Conservation (phyloP, 331 rosid genomes). For the Telfairia occidentalis region DNA sequence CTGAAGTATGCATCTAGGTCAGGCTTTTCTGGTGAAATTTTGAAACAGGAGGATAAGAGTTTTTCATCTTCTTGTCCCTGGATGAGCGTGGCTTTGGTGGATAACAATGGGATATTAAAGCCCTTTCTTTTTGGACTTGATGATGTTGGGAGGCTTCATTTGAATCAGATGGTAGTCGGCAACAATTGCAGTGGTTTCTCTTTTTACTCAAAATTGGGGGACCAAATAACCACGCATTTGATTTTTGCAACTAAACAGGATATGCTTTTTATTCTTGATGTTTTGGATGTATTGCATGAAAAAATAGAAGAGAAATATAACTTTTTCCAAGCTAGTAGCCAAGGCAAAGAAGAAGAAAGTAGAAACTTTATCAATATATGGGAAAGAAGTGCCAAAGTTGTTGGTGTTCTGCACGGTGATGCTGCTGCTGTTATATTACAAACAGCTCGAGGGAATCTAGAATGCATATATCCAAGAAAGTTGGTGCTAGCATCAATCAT, state of each 20-base stretch:
- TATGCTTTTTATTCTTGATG: slow-evolving; percentile 67
- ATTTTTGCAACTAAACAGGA: slow-evolving; percentile 73
- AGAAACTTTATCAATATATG: slow-evolving; percentile 55
- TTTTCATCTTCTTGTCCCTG: slow-evolving; percentile 66
- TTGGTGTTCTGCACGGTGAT: slow-evolving; percentile 86
- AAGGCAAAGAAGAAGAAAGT: slow-evolving; percentile 43
- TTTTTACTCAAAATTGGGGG: slow-evolving; percentile 74
- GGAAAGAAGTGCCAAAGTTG: slow-evolving; percentile 91
- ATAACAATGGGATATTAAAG: slow-evolving; percentile 36
- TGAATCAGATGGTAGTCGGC: slow-evolving; percentile 51
- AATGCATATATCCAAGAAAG: slow-evolving; percentile 81
- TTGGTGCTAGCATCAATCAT: slow-evolving; percentile 69
- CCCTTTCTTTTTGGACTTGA: slow-evolving; percentile 67
- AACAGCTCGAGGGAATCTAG: slow-evolving; percentile 81
- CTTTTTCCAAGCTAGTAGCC: slow-evolving; percentile 32
- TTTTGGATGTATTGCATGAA: slow-evolving; percentile 44
- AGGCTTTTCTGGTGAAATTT: slow-evolving; percentile 34
- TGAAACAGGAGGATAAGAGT: slow-evolving; percentile 41
- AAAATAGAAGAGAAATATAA: slow-evolving; percentile 45
- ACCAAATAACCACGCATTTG: slow-evolving; percentile 64
- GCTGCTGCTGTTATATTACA: slow-evolving; percentile 72
- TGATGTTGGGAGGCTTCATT: slow-evolving; percentile 69
- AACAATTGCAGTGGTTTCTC: slow-evolving; percentile 79
- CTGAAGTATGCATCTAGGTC: slow-evolving; percentile 40
- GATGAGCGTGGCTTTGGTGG: slow-evolving; percentile 58